Conservation (phyloP, 345 rosid species). For the Eucalyptus polybractea region DNA sequence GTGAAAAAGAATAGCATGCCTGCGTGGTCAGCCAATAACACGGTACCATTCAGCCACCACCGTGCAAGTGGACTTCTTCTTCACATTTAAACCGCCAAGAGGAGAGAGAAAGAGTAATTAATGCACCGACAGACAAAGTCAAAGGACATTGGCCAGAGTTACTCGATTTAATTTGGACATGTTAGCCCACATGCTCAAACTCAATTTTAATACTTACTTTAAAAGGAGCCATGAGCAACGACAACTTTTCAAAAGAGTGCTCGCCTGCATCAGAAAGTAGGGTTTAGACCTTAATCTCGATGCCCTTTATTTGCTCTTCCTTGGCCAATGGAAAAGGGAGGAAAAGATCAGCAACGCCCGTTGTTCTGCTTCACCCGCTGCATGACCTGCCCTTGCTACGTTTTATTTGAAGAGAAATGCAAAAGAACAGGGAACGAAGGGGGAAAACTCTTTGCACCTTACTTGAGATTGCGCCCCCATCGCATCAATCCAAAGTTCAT, state of each 20-base stretch:
- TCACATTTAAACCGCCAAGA: too few relatives aligned
- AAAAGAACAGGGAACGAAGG: background rate
- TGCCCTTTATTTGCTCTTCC: background rate
- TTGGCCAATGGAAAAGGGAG: background rate
- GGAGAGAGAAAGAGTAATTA: too few relatives aligned
- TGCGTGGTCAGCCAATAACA: too few relatives aligned
- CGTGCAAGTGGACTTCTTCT: too few relatives aligned
- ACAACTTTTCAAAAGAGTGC: background rate
- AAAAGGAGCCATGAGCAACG: background rate
- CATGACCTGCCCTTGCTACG: background rate
- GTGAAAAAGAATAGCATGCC: too few relatives aligned
- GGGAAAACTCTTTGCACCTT: background rate
- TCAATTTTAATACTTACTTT: background rate
- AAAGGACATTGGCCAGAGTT: too few relatives aligned
- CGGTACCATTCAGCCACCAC: too few relatives aligned
- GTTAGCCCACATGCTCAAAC: too few relatives aligned
- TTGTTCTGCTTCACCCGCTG: background rate
- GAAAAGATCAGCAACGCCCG: background rate
- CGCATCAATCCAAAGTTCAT: background rate
- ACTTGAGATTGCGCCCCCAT: background rate
- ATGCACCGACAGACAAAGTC: too few relatives aligned
- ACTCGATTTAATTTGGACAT: too few relatives aligned
- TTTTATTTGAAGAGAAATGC: background rate
- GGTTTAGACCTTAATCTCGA: background rate
- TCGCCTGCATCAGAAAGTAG: background rate